phyloP scores from a whole-genome alignment of 768 basidiomycete genomes.

The Hypsizygus marmoreus region DNA sequence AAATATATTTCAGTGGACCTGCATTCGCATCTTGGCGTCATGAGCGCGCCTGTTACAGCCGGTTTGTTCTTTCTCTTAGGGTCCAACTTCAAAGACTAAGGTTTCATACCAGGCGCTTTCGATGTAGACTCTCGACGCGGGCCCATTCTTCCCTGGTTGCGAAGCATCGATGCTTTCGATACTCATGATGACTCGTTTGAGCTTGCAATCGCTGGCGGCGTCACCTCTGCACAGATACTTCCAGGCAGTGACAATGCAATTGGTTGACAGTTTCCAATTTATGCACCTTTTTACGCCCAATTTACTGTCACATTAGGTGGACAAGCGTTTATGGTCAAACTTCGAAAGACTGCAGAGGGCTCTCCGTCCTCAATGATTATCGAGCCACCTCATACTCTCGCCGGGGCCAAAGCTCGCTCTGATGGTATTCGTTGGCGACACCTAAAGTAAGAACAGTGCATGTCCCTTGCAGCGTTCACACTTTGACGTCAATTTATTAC shows the following conservation, averaged over 20 bases:
- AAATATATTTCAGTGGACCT: conserved; percentile 53
- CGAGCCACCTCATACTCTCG: conserved; percentile 74
- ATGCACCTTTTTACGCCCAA: background rate
- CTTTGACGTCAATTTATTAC: conserved; percentile 9
- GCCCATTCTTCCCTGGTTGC: conserved; percentile 74
- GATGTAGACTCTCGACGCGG: conserved; percentile 71
- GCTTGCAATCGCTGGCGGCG: conserved; percentile 82
- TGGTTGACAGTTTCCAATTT: conserved; percentile 41
- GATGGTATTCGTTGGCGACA: conserved; percentile 71
- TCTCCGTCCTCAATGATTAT: conserved; percentile 82
- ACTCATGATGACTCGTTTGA: conserved; percentile 79
- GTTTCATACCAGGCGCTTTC: conserved; percentile 35
- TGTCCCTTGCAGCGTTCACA: background rate
- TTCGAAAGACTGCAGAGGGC: conserved; percentile 74
- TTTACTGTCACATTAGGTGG: conserved; percentile 58
- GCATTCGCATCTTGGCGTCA: conserved; percentile 80
- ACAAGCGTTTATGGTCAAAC: conserved; percentile 86
- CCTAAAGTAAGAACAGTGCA: conserved; percentile 59
- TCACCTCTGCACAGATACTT: conserved; percentile 81
- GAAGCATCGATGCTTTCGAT: conserved; percentile 83
- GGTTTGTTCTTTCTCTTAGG: conserved; percentile 26
- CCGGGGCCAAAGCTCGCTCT: conserved; percentile 41
- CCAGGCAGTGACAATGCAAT: conserved; percentile 80
- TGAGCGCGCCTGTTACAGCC: conserved; percentile 60
- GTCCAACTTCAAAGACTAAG: background rate